Conservation (phyloP, 208 protist genomes). For the Trypanosoma brucei region DNA sequence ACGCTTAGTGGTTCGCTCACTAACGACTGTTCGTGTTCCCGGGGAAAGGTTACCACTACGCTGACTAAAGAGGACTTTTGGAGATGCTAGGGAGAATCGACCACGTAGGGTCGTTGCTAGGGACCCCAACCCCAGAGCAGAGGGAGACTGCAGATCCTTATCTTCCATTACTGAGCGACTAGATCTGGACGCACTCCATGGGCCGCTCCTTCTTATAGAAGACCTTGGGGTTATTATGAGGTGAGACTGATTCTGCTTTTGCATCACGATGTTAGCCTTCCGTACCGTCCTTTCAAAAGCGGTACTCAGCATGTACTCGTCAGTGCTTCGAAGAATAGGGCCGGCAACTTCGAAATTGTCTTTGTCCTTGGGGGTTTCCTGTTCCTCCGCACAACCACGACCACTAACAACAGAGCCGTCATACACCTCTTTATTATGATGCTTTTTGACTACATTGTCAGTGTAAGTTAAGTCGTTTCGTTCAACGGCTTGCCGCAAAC, state of each 20-base stretch:
- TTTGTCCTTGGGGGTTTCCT: no score
- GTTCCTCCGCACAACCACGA: no score
- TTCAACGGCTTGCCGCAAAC: constrained; percentile 24
- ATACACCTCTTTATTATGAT: no score
- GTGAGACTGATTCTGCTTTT: not conserved
- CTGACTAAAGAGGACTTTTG: not conserved
- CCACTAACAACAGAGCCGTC: no score
- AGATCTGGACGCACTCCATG: not conserved
- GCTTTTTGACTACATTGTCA: no score
- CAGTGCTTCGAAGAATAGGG: constrained; percentile 4
- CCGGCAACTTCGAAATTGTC: not conserved
- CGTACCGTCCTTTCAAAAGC: constrained; percentile 9
- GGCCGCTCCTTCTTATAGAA: not conserved
- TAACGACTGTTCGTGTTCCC: not conserved
- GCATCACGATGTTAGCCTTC: constrained; percentile 4
- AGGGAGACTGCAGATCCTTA: not conserved
- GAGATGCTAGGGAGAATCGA: not conserved
- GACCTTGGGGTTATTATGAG: constrained; percentile 4
- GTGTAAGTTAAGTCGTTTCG: not conserved
- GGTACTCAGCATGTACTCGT: constrained; percentile 8
- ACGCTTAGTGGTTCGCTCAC: not conserved
- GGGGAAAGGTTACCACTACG: not conserved
- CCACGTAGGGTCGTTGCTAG: not conserved
- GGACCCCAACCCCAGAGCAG: not conserved
- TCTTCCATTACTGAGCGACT: not conserved